phyloP scores from a whole-genome alignment of 306 rosid genomes.

The Aeschynomene evenia region DNA sequence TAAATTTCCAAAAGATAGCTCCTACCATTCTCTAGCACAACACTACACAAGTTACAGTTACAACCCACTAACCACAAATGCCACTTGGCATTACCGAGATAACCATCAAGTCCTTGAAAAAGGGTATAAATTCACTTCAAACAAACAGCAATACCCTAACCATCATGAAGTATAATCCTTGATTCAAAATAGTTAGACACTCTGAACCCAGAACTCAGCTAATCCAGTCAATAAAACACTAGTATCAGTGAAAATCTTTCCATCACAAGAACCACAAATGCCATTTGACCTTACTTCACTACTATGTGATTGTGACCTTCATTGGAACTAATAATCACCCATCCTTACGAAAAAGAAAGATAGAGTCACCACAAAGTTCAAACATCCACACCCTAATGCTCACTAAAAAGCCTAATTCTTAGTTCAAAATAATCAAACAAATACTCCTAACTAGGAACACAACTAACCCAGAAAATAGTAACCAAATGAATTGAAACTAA shows the following conservation, averaged over 20 bases:
- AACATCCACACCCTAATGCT: background rate
- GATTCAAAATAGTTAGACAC: constrained; percentile 2
- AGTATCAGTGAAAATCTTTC: background rate
- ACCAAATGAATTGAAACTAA: constrained; percentile 11
- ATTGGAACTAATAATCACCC: background rate
- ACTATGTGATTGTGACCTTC: background rate
- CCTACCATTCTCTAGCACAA: background rate
- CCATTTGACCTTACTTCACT: background rate
- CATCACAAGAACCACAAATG: background rate
- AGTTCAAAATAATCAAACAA: constrained; percentile 7
- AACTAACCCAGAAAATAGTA: background rate
- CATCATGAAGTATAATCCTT: background rate
- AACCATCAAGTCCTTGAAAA: background rate
- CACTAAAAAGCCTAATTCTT: background rate
- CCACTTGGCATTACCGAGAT: background rate
- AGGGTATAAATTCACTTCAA: background rate
- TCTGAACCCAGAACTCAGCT: background rate
- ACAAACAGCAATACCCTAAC: background rate
- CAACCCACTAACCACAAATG: background rate
- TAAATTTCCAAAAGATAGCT: background rate
- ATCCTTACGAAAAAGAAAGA: background rate
- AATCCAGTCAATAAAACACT: background rate
- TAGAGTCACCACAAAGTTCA: background rate
- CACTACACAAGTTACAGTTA: background rate
- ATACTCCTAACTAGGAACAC: background rate